phyloP scores from a whole-genome alignment of 768 basidiomycete genomes.

The Suillus sp. region DNA sequence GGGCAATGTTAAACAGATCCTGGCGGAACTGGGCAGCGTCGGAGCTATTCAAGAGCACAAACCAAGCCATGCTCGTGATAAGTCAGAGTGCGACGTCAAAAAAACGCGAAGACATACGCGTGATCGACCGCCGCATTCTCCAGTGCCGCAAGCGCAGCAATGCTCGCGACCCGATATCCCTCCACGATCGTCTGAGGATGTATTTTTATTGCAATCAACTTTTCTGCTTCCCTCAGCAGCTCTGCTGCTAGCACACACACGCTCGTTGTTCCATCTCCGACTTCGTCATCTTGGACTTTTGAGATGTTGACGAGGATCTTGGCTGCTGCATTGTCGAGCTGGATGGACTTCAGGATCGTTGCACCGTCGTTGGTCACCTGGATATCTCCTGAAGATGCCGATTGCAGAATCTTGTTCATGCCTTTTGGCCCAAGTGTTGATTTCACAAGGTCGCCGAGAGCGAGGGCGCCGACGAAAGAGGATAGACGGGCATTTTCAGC shows the following conservation, averaged over 20 bases:
- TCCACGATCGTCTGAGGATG: slow-evolving; percentile 98
- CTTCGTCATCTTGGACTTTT: slow-evolving; percentile 99
- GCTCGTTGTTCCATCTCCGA: slow-evolving; percentile 93
- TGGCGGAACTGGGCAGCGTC: slow-evolving; percentile 76
- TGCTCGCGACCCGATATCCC: slow-evolving; percentile 91
- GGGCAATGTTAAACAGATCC: slow-evolving; percentile 95
- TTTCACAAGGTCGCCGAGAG: slow-evolving; percentile 97
- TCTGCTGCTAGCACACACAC: slow-evolving; percentile 94
- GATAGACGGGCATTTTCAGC: slow-evolving; percentile 98
- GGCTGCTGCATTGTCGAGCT: slow-evolving; percentile 97
- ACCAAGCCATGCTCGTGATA: background rate
- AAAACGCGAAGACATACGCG: slow-evolving; percentile 52
- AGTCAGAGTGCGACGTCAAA: background rate
- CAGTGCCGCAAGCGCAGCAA: slow-evolving; percentile 81
- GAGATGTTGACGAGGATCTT: slow-evolving; percentile 99
- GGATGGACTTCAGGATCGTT: slow-evolving; percentile 95
- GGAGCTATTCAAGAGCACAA: slow-evolving; percentile 43
- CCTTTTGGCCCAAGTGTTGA: slow-evolving; percentile 98
- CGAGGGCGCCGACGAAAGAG: slow-evolving; percentile 96
- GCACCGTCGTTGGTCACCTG: slow-evolving; percentile 99
- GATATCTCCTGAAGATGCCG: slow-evolving; percentile 84
- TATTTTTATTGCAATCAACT: slow-evolving; percentile 87
- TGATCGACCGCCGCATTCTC: slow-evolving; percentile 83
- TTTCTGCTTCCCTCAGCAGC: slow-evolving; percentile 92
- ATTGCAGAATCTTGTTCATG: slow-evolving; percentile 99